Evolutionary conservation across 768 basidiomycete genomes (phyloP), one percentile per base, ranked within the genome.

Genomic region (Artomyces pyxidatus): DNA sequence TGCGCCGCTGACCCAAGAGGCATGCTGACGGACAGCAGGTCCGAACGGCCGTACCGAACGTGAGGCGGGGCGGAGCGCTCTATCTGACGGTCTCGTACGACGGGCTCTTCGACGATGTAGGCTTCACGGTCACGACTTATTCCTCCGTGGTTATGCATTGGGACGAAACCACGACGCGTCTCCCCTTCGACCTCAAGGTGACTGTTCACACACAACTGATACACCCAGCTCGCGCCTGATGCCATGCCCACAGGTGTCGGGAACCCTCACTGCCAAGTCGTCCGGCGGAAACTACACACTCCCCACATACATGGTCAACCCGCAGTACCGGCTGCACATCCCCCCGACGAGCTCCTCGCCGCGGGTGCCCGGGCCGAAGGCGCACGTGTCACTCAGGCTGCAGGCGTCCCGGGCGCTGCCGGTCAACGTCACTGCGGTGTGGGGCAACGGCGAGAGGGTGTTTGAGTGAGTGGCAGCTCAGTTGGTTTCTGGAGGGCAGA

Each of bases 271-370:
- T 0, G 74, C 66, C 29, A 81, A 81, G 55, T 89, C 80, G 25
- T 77, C 88, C 0, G 95, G 95, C 0, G 95, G 95, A 1, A 94
- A 93, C 59, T 77, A 81, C 48, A 77, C 79, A 4, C 72, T 81
- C 55, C 80, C 88, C 1, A 83, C 85, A 0, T 96, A 86, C 64
- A 86, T 95, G 81, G 65, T 78, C 42, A 98, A 97, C 60, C 94
- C 94, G 0, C 91, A 96, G 60, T 97, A 89, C 64, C 74, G 75
- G 48, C 69, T 97, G 12, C 73, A 66, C 6, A 66, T 95, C 17
- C 68, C 73, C 46, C 68, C 76, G 4, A 53, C 17, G 11, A n/a
- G 37, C 6, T 35, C 51, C 9, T 50, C 22, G 16, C 37, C 40
- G 23, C 30, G 28, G 3, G 53, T 53, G 1, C 52, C 56, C 23